Conservation (phyloP, 768 basidiomycete genomes). For the Lactarius vividus region DNA sequence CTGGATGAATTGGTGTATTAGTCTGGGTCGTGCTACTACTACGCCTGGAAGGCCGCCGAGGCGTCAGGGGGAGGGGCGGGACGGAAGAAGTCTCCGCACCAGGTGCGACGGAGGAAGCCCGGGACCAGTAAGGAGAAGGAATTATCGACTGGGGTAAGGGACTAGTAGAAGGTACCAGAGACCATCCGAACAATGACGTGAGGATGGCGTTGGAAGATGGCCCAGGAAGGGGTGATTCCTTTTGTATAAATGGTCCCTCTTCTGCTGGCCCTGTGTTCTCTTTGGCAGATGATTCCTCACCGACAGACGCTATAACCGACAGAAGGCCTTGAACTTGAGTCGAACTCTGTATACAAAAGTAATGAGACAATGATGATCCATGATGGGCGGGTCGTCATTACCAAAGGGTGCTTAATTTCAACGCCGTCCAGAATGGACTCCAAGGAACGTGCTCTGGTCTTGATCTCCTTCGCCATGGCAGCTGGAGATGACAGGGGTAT, state of each 20-base stretch:
- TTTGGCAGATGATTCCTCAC: constrained; percentile 27
- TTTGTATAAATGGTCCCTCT: constrained; percentile 3
- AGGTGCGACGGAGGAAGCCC: constrained; percentile 26
- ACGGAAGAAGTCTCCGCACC: constrained; percentile 29
- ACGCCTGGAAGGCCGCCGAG: constrained; percentile 15
- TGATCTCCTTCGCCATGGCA: constrained; percentile 60
- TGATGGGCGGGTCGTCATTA: constrained; percentile 35
- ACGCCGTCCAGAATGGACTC: constrained; percentile 53
- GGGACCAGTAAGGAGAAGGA: constrained; percentile 29
- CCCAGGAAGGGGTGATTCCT: constrained; percentile 15
- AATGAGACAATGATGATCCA: neutral
- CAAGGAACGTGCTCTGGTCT: constrained; percentile 50
- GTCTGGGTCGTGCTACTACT: constrained; percentile 15
- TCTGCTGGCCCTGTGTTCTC: constrained; percentile 30
- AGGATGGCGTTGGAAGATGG: constrained; percentile 42
- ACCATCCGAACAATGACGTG: constrained; percentile 51
- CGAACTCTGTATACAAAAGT: constrained; percentile 44
- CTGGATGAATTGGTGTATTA: constrained; percentile 23
- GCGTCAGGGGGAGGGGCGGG: constrained; percentile 32
- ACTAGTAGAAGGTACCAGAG: constrained; percentile 34
- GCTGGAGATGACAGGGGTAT: constrained; percentile 67
- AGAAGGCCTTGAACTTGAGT: constrained; percentile 54
- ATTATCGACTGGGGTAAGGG: constrained; percentile 14
- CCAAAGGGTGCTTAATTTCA: constrained; percentile 70
- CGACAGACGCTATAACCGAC: constrained; percentile 41